Percentiles rank a stretch among this genome's conserved stretches.
Evolutionary conservation across 257 asterid genomes (phyloP).

Genomic region (Apocynum venetum): DNA sequence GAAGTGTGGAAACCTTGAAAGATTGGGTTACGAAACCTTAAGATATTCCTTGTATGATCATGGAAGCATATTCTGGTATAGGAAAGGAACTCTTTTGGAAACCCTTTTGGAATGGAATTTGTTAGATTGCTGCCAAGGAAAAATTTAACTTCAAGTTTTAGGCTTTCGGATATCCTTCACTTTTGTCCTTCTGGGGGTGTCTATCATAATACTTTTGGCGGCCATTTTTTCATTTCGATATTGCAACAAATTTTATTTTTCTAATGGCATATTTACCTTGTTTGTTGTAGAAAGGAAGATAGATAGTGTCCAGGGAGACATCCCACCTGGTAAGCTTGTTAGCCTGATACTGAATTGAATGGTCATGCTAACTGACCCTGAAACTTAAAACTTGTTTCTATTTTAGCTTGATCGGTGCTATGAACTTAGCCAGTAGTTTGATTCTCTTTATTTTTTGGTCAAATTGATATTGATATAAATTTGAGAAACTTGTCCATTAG

Average conservation of each 20-base stretch:
- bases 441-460: neutral
- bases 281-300: neutral
- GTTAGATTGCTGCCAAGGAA: neutral
- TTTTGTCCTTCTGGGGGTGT: neutral
- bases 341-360: neutral
- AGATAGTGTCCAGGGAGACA: neutral
- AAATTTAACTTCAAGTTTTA: neutral
- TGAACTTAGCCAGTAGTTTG: neutral
- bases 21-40: neutral
- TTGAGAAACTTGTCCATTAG: neutral
- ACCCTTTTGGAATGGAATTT: conserved; percentile 1
- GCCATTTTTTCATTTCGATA: neutral
- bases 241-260: neutral
- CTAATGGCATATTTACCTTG: neutral
- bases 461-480: neutral
- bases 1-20: neutral
- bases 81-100: conserved; percentile 12
- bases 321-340: neutral
- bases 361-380: neutral
- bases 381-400: neutral
- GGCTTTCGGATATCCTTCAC: neutral
- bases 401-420: neutral
- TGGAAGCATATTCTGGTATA: conserved; percentile 11
- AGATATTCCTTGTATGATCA: conserved; percentile 16
- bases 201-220: neutral